A percentile compares a stretch with the other conserved stretches of the same genome.
Conservation (phyloP, 352 stramenopile species). For the Elongisporangium prolatum region DNA sequence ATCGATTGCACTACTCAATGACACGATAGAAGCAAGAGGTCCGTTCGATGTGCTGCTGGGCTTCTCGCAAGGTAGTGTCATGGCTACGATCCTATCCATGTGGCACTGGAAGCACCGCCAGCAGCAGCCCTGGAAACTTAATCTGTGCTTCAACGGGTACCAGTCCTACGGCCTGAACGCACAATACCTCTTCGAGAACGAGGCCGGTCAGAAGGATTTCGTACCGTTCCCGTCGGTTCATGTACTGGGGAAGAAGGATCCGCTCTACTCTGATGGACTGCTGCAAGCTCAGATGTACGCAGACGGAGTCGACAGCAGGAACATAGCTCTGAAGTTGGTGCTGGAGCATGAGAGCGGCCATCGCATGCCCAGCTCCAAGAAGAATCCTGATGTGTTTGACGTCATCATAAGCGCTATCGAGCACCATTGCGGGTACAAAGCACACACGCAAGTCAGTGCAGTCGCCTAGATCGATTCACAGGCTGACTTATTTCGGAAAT, state of each 20-base stretch:
- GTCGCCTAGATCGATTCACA: background rate
- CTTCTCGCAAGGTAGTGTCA: slow-evolving; percentile 42
- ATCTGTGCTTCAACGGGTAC: slow-evolving; percentile 29
- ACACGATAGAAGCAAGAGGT: slow-evolving; percentile 22
- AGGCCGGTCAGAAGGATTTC: slow-evolving; percentile 13
- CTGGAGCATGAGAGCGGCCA: slow-evolving; percentile 32
- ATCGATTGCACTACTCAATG: slow-evolving; percentile 29
- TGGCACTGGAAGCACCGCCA: slow-evolving; percentile 22
- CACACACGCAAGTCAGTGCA: background rate
- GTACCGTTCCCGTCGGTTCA: slow-evolving; percentile 38
- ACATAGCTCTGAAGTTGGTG: slow-evolving; percentile 7
- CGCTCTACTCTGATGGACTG: slow-evolving; percentile 38
- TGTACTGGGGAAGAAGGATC: slow-evolving; percentile 52
- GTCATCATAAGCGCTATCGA: slow-evolving; percentile 16
- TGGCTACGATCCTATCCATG: slow-evolving; percentile 37
- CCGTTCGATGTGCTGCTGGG: slow-evolving; percentile 43
- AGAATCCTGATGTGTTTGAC: slow-evolving; percentile 19
- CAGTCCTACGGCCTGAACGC: slow-evolving; percentile 24
- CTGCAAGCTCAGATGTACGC: slow-evolving; percentile 25
- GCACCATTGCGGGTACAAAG: slow-evolving; percentile 11
- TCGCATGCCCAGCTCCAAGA: slow-evolving; percentile 24
- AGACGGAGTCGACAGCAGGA: background rate
- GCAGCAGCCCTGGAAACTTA: slow-evolving; percentile 30
- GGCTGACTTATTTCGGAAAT: too few relatives aligned
- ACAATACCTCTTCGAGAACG: slow-evolving; percentile 33